These are phyloP conservation scores for Coemansia sp. DNA, from an alignment of 192 early-diverging fungal species.

Conservation along the genomic window DNA sequence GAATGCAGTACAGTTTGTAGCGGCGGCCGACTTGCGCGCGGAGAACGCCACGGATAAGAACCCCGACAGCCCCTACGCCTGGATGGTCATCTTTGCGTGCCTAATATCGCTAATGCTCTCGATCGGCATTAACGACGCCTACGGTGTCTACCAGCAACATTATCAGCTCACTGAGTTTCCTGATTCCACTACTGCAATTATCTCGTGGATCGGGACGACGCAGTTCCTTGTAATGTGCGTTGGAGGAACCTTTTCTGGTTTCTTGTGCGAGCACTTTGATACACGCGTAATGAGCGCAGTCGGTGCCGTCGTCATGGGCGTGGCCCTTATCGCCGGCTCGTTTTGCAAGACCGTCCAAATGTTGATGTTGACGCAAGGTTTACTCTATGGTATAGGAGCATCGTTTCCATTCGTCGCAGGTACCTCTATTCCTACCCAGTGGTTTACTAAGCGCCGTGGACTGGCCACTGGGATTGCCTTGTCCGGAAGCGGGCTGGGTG, in stretches of 20 bases:
- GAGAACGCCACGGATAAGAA: constrained; percentile 45
- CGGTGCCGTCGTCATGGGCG: constrained; percentile 48
- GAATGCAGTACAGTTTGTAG: constrained; percentile 28
- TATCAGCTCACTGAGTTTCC: constrained; percentile 52
- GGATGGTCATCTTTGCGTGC: constrained; percentile 47
- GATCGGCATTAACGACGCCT: constrained; percentile 54
- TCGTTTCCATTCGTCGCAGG: constrained; percentile 55
- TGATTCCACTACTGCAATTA: constrained; percentile 29
- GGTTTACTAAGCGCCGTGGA: constrained; percentile 52
- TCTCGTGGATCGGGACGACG: constrained; percentile 54
- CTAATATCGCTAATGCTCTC: constrained; percentile 51
- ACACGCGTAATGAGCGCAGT: constrained; percentile 42
- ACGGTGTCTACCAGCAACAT: constrained; percentile 54
- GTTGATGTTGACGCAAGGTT: constrained; percentile 54
- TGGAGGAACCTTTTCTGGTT: constrained; percentile 44
- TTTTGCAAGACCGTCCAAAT: constrained; percentile 40
- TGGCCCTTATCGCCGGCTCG: constrained; percentile 40
- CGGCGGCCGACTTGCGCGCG: constrained; percentile 39
- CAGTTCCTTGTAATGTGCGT: constrained; percentile 47
- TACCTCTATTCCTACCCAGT: constrained; percentile 50
- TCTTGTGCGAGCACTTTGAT: constrained; percentile 53
- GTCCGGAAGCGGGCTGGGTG: constrained; percentile 55
- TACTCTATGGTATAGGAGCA: constrained; percentile 53
- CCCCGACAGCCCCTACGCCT: constrained; percentile 45
- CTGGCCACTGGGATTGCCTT: constrained; percentile 58